Percentiles rank a stretch among this genome's conserved stretches.
These are phyloP conservation scores for Xylaria sp. DNA, from an alignment of 2,329 filamentous ascomycete genomes.

Conservation along the genomic window DNA sequence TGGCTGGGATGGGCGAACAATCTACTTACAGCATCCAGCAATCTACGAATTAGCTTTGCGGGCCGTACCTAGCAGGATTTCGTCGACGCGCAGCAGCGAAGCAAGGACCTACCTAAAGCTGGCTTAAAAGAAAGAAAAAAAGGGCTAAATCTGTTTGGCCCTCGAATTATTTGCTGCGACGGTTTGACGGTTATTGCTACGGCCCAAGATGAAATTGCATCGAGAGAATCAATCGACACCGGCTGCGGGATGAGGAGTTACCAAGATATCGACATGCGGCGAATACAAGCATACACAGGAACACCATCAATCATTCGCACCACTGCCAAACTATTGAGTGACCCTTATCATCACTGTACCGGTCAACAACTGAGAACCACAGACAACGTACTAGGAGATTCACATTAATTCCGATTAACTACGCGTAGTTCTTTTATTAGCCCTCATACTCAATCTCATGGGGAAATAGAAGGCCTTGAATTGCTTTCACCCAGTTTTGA, in stretches of 20 bases:
- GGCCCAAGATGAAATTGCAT: not conserved
- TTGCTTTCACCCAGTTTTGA: conserved; percentile 8
- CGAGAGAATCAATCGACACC: not conserved
- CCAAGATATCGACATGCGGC: not conserved
- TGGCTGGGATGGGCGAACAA: not conserved
- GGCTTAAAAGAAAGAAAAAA: not conserved
- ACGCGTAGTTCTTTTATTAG: conserved; percentile 8
- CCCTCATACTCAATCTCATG: not conserved
- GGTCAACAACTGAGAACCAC: not conserved
- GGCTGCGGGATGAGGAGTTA: not conserved
- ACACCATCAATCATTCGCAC: not conserved
- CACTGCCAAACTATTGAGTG: too few species aligned
- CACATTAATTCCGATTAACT: not conserved
- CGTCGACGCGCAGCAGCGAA: not conserved
- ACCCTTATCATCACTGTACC: not conserved
- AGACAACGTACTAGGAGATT: not conserved
- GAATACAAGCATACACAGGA: not conserved
- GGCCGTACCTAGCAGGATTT: not conserved
- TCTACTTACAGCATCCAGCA: not conserved
- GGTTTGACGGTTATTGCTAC: not conserved
- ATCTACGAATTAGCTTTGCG: not conserved
- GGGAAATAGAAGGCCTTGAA: conserved; percentile 18
- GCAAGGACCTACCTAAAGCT: not conserved
- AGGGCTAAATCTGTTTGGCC: too few species aligned
- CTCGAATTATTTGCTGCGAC: too few species aligned